Percentiles rank a stretch among this genome's conserved stretches.
Conservation (phyloP, 495 filamentous ascomycete genomes). For the Neurospora hispaniola region DNA sequence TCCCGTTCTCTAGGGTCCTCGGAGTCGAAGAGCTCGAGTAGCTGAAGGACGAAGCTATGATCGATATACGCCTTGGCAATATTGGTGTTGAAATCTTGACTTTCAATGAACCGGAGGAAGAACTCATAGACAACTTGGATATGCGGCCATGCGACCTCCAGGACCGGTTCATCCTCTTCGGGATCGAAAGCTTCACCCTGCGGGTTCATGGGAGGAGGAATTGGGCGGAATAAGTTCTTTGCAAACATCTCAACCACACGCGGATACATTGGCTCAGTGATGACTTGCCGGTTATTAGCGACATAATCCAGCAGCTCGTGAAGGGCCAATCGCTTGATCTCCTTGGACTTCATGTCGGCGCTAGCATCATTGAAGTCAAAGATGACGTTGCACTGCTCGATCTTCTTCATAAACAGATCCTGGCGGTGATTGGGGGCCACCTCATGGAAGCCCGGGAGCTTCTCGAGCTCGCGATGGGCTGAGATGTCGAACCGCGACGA, state of each 20-base stretch:
- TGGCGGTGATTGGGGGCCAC: constrained; percentile 90
- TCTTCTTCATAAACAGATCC: constrained; percentile 99
- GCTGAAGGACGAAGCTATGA: constrained; percentile 90
- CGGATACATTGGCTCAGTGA: constrained; percentile 98
- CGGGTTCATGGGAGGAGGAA: constrained; percentile 92
- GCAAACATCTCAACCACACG: constrained; percentile 98
- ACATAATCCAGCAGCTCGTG: constrained; percentile 98
- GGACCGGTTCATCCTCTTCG: constrained; percentile 94
- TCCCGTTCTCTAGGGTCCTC: constrained; percentile 96
- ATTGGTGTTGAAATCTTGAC: constrained; percentile 99
- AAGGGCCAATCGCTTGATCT: constrained; percentile 94
- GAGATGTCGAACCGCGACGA: constrained; percentile 98
- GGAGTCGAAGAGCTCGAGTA: constrained; percentile 97
- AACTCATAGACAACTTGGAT: constrained; percentile 99
- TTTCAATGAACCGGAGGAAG: constrained; percentile 97
- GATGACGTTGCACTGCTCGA: constrained; percentile 99
- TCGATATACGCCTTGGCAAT: constrained; percentile 99
- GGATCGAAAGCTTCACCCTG: constrained; percentile 98
- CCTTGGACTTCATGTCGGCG: constrained; percentile 99
- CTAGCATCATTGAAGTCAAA: constrained; percentile 99
- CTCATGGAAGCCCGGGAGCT: constrained; percentile 97
- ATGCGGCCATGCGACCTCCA: constrained; percentile 98
- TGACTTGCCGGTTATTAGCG: constrained; percentile 94
- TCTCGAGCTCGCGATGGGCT: constrained; percentile 90
- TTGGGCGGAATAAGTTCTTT: constrained; percentile 96